Evolutionary conservation across 768 basidiomycete species (phyloP), one percentile per base, ranked within the genome.

Genomic region (Hygrophorus pudorinus): DNA sequence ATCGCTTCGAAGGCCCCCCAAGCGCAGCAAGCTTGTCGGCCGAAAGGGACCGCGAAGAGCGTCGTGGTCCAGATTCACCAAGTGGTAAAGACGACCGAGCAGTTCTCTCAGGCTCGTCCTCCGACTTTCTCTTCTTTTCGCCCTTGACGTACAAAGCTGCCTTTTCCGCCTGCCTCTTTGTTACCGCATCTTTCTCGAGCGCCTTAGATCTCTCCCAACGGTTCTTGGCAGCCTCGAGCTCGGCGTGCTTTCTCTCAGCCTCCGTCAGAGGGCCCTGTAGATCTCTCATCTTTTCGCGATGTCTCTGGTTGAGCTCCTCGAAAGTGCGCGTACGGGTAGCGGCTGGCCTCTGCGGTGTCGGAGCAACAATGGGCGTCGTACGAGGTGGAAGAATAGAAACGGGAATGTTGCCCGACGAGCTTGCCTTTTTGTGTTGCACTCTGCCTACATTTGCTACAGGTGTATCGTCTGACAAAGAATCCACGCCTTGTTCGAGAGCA

Each of bases 291-390:
- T 88, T 86, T 64, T 85, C 80, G 39, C 85, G 76, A 53, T 94
- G 91, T 13, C 90, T 71, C 52, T 89, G 86, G 38, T 78, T 80
- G 27, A 94, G 69, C 58, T 94, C 89, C 60, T 93, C 91, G 57
- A 85, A 88, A 1, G 90, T 89, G 46, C 78, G 75, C 20, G 81
- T 75, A 12, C 84, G 79, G 32, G 66, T 61, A 2, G 51, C 46
- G 18, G 69, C 64, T 2, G 76, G 67, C 17, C 65, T 65, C 51
- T 76, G 75, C 9, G 80, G 78, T 54, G 53, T 66, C 28, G 66
- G 74, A 53, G 65, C 66, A 51, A 59, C 50, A 32, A 72, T 62
- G 10, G 58, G 55, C 40, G 63, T 57, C 4, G 59, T 76, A 24
- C 66, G 61, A 18, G 72, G 72, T 30, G 73, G 73, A 21, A 74